These are phyloP conservation scores for Serendipita sp. DNA, from an alignment of 1,284 basidiomycete species.

Conservation along the genomic window DNA sequence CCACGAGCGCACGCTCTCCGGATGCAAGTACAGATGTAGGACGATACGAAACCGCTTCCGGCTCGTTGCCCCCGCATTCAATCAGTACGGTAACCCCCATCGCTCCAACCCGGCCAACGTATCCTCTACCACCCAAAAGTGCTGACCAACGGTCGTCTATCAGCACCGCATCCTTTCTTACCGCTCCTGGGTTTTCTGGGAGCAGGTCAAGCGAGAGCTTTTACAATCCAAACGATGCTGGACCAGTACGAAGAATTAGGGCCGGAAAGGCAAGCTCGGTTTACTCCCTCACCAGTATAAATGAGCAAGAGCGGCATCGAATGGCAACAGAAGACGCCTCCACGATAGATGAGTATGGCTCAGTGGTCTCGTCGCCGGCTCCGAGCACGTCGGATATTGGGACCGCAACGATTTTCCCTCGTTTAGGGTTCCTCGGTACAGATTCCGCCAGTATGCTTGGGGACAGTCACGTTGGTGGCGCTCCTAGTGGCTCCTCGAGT, in stretches of 20 bases:
- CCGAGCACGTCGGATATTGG: not conserved
- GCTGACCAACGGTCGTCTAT: not conserved
- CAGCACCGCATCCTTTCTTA: not conserved
- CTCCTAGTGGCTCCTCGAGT: not conserved
- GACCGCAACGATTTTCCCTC: not conserved
- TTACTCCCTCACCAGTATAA: not conserved
- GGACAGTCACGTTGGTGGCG: constrained; percentile 34
- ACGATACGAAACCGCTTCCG: not conserved
- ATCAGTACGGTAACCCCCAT: not conserved
- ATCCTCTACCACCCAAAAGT: not conserved
- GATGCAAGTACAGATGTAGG: not conserved
- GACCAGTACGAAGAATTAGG: not conserved
- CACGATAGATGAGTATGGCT: not conserved
- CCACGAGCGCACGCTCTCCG: not conserved
- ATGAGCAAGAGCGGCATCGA: constrained; percentile 2
- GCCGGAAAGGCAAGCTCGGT: not conserved
- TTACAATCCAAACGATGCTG: not conserved
- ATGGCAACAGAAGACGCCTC: not conserved
- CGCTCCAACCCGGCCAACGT: not conserved
- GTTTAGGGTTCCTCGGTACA: constrained; percentile 28
- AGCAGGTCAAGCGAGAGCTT: not conserved
- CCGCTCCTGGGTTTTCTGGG: not conserved
- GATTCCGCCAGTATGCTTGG: constrained; percentile 42
- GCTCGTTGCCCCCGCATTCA: not conserved
- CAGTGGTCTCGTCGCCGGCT: not conserved